phyloP scores from a whole-genome alignment of 2,329 filamentous ascomycete species.

The Talaromyces sp. region DNA sequence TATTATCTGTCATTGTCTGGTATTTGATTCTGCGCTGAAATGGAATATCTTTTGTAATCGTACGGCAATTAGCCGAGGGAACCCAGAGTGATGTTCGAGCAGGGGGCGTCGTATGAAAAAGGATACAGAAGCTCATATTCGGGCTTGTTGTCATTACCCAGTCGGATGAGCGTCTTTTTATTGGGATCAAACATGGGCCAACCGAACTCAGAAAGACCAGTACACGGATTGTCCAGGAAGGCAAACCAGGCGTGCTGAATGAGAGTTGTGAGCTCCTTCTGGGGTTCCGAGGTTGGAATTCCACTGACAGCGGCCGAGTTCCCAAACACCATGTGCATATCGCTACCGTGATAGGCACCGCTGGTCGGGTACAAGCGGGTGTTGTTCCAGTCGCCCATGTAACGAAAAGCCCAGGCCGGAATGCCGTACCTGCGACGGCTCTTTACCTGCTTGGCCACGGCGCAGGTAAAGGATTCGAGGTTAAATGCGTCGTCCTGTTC shows the following conservation, averaged over 20 bases:
- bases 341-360: conserved; percentile 50
- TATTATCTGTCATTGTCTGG: too few relatives aligned
- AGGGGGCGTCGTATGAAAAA: too few relatives aligned
- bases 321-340: conserved; percentile 49
- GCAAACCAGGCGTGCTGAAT: conserved; percentile 44
- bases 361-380: conserved; percentile 45
- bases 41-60: too few relatives aligned
- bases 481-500: conserved; percentile 40
- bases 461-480: conserved; percentile 48
- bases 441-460: conserved; percentile 39
- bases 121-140: conserved; percentile 4
- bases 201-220: conserved; percentile 35
- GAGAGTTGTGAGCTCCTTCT: conserved; percentile 32
- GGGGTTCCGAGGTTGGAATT: conserved; percentile 28
- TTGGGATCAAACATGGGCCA: conserved; percentile 36
- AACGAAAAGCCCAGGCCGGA: conserved; percentile 47
- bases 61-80: too few relatives aligned
- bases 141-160: conserved; percentile 23
- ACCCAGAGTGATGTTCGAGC: too few relatives aligned
- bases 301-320: conserved; percentile 40
- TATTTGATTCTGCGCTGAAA: too few relatives aligned
- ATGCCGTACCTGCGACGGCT: conserved; percentile 35
- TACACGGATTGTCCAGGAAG: conserved; percentile 39
- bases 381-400: conserved; percentile 51
- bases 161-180: conserved; percentile 24